Conservation (phyloP, 257 asterid genomes). For the Solanum pennellii region DNA sequence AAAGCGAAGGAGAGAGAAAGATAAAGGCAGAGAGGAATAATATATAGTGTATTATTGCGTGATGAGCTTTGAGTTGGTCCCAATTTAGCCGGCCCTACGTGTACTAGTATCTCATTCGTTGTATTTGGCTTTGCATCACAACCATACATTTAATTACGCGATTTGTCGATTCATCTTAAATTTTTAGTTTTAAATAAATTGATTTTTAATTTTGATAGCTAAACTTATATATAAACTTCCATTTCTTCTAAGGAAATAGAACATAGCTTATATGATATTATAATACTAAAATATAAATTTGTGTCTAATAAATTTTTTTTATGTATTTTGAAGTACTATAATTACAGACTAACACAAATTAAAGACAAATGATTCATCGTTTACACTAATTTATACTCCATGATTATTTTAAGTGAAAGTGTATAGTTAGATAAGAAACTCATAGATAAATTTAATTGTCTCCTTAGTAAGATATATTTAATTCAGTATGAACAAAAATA, state of each 20-base stretch:
- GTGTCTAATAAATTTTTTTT: not conserved
- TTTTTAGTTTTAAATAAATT: too few species aligned
- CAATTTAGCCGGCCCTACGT: not conserved
- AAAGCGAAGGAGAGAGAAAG: not conserved
- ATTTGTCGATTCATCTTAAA: not conserved
- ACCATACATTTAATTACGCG: not conserved
- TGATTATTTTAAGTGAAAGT: accelerated
- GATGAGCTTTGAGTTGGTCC: not conserved
- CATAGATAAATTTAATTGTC: not conserved
- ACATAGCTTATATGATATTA: too few species aligned
- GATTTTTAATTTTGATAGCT: too few species aligned
- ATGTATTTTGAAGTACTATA: not conserved
- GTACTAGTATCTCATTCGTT: not conserved
- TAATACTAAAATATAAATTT: not conserved
- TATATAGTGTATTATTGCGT: not conserved
- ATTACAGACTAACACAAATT: not conserved
- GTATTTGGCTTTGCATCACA: not conserved
- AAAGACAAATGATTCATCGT: not conserved
- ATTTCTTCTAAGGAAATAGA: not conserved
- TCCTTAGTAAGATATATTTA: too few species aligned
- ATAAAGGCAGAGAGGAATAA: not conserved
- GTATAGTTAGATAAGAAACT: not conserved
- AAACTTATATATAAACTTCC: too few species aligned
- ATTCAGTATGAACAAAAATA: too few species aligned
- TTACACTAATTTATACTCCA: not conserved